Base-by-base conservation (phyloP, 2,329 filamentous ascomycete species). In the Phyllosticta capitalensis region DNA sequence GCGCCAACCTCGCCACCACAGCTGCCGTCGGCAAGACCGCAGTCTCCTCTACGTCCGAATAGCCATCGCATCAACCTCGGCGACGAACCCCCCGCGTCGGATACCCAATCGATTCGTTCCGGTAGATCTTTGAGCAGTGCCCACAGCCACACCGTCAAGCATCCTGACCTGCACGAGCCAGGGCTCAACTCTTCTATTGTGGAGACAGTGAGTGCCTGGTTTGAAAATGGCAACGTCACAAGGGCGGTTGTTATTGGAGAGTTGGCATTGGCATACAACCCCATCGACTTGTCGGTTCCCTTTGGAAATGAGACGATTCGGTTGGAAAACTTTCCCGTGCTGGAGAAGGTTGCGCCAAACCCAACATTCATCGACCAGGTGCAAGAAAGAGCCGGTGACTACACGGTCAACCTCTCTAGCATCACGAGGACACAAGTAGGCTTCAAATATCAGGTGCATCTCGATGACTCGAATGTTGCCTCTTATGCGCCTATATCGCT, bases 341-440 rank as follows among this genome's bases (percentile, higher is more conserved):
- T 99, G 5, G 94, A 97, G 67, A 91, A 90, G 67, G 92, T 99
- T 60, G 92, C 91, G 0, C 91, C 92, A 1, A 99, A 99, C 71
- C 90, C 90, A 51, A 89, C 91, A 60, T 95, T 97, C 74, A 85
- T 97, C 56, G 84, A 86, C 30, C 87, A 90, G 65, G 78, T 82
- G 0, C 69, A 79, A 1, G 83, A 87, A 9, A 85, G 82, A 61
- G 81, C 87, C 3, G 92, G 95, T 61, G 87, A 92, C 68, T 99
- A 95, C 74, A 83, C 78, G 0, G 77, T 99, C 30, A 83, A 92
- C 63, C 75, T 94, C 6, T 79, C 84, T 14, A 84, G 86, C 69
- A 82, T 96, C 64, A 76, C 79, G 62, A 84, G 86, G 66, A 86
- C 89, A 1, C 82, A 87, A 0, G 85, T 92, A 6, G 92, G 88